Percentiles rank a stretch among this genome's conserved stretches.
phyloP scores from a whole-genome alignment of 2,329 filamentous ascomycete species.

The Ceratocystis huliohia region DNA sequence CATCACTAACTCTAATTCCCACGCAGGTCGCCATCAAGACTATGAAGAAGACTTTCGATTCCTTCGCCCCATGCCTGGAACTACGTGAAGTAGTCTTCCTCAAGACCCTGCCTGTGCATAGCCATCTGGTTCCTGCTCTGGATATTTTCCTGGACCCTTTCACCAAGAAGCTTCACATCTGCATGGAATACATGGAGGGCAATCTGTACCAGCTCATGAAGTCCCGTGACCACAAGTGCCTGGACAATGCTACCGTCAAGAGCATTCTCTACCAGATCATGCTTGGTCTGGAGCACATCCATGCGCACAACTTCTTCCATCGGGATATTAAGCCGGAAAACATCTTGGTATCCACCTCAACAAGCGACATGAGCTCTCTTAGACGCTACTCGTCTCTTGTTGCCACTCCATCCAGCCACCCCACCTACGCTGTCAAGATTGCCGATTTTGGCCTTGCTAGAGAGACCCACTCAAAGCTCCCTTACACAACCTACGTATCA shows the following conservation, averaged over 20 bases:
- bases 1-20: slow-evolving; percentile 9
- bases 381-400: slow-evolving; percentile 85
- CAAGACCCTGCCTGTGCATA: slow-evolving; percentile 72
- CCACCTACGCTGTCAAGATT: slow-evolving; percentile 92
- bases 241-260: slow-evolving; percentile 87
- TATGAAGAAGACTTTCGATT: slow-evolving; percentile 99
- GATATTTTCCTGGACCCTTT: slow-evolving; percentile 97
- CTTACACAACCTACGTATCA: slow-evolving; percentile 97
- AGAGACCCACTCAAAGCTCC: slow-evolving; percentile 89
- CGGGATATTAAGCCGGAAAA: slow-evolving; percentile 99
- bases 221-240: slow-evolving; percentile 82
- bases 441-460: slow-evolving; percentile 96
- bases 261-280: slow-evolving; percentile 97
- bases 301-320: slow-evolving; percentile 95
- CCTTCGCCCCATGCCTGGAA: slow-evolving; percentile 77
- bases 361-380: slow-evolving; percentile 70
- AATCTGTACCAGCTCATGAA: slow-evolving; percentile 99
- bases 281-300: slow-evolving; percentile 90
- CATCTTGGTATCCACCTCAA: slow-evolving; percentile 84
- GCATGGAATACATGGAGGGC: slow-evolving; percentile 99
- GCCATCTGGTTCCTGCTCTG: slow-evolving; percentile 88
- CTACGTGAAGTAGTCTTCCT: slow-evolving; percentile 95
- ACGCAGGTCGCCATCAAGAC: slow-evolving; percentile 92
- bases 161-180: slow-evolving; percentile 92
- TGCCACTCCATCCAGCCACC: slow-evolving; percentile 87